These are phyloP conservation scores for Cardamine resedifolia DNA, from an alignment of 345 rosid genomes.

Conservation along the genomic window DNA sequence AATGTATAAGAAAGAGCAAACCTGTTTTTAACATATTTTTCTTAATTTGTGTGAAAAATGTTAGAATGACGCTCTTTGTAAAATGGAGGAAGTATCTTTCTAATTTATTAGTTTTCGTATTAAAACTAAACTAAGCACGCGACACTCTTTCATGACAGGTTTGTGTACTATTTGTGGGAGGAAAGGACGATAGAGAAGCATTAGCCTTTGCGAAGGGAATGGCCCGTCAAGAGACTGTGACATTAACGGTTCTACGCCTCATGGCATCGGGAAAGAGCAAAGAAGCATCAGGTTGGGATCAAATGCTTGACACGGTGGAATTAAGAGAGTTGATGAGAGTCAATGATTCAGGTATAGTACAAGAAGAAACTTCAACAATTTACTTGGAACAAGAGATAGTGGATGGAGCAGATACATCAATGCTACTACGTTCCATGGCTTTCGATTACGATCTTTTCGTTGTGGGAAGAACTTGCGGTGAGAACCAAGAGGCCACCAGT, in stretches of 20 bases:
- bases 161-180: constrained; percentile 52
- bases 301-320: constrained; percentile 34
- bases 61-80: no score
- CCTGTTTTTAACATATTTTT: no score
- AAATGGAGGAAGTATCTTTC: neutral
- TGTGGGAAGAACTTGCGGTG: constrained; percentile 46
- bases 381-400: constrained; percentile 39
- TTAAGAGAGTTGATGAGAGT: constrained; percentile 37
- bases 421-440: constrained; percentile 43
- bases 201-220: constrained; percentile 47
- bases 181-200: constrained; percentile 59
- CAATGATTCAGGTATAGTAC: neutral
- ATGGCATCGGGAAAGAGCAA: neutral
- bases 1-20: no score
- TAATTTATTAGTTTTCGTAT: neutral
- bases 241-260: constrained; percentile 40
- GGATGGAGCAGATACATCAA: constrained; percentile 46
- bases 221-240: constrained; percentile 32
- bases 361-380: constrained; percentile 2
- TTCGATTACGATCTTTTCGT: constrained; percentile 45
- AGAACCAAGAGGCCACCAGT: constrained; percentile 36
- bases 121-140: neutral
- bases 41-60: no score
- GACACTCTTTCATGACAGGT: neutral
- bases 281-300: constrained; percentile 37